Evolutionary conservation across 2,329 filamentous ascomycete genomes (phyloP), one percentile per base, ranked within the genome.

Genomic region (Tolypocladium tropicale): DNA sequence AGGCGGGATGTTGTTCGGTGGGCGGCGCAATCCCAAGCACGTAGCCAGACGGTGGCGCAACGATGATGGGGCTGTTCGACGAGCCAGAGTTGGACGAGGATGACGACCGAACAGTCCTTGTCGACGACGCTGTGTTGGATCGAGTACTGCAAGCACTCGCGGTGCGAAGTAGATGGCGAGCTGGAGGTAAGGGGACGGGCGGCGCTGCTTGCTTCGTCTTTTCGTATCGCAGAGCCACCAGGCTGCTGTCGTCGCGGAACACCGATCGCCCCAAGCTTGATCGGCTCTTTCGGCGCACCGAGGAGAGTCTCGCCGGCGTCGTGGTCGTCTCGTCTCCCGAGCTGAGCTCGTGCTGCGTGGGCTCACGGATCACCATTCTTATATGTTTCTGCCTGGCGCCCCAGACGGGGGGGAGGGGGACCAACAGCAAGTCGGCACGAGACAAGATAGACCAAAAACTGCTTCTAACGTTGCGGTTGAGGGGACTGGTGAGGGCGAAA

Each of bases 211-310:
- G 76, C 53, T 77, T 71, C 37, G 80, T 82, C 68, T 84, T 77
- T 65, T 86, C 83, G 71, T 86, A 85, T 57, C 80, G 78, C 55
- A 85, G 64, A 52, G 76, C 77, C 57, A 84, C 74, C 62, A 84
- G 67, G 60, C 68, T 71, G 46, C 73, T 69, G 61, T 81, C 79
- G 63, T 78, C 76, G 58, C 75, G 72, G 63, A 80, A 69, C 36
- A 66, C 65, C 21, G 64, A 58, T 57, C 62, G 66, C 48, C 62
- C 62, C 58, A 70, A 65, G 56, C 68, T 61, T 23, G 75, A 67
- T 59, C 70, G 69, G 60, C 66, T 69, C 63, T 67, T 76, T 60
- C 72, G 68, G 61, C 77, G 74, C 64, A 74, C 66, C 61, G 72
- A 78, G 57, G 71, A 64, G 60, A 74, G 70, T 60, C 70, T 74